Evolutionary conservation across 495 filamentous ascomycete species (phyloP), one percentile per base, ranked within the genome.

Genomic region (Monascus purpureus): DNA sequence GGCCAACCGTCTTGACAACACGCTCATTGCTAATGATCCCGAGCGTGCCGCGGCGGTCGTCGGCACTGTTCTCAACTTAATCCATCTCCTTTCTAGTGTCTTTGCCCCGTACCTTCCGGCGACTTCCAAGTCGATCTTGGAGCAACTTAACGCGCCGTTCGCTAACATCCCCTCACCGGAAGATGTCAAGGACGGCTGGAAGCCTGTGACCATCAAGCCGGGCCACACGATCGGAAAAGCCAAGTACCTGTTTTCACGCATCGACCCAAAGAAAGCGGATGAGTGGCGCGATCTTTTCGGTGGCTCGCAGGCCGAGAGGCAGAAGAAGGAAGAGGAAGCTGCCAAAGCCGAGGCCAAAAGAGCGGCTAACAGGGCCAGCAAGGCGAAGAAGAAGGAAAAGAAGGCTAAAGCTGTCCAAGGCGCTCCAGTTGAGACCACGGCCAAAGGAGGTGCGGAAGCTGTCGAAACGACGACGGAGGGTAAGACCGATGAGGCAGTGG

Each of bases 281-380:
- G 75, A 83, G 48, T 96, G 88, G 88, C 72, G 75, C 32, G 71
- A 75, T 23, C 59, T 63, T 43, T 96, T 80, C 49, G 87, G 88
- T 20, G 84, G 84, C 18, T 77, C 70, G 1, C 71, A 81, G 46
- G 77, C 72, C 33, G 61, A 72, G 32, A 44, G 65, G 18, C 52
- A 65, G 37, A 67, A 66, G 47, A 72, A 82, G 49, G 80, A 77
- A 33, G 73, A 82, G 29, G 75, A 76, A 9, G 68, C 68, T 13
- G 72, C 70, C n/a, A 73, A 58, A 37, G 45, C 61, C 29, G 63
- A 62, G 6, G 62, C 61, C 0, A 65, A 64, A 35, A 72, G 69
- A 49, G 69, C 65, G 17, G 67, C 64, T 6, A 60, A 57, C 23
- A 73, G 72, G 57, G 65, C 68, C 13, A 59, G 61, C 39, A 71